Evolutionary conservation across 495 filamentous ascomycete genomes (phyloP).

Genomic region (Staphylotrichum longicolle): DNA sequence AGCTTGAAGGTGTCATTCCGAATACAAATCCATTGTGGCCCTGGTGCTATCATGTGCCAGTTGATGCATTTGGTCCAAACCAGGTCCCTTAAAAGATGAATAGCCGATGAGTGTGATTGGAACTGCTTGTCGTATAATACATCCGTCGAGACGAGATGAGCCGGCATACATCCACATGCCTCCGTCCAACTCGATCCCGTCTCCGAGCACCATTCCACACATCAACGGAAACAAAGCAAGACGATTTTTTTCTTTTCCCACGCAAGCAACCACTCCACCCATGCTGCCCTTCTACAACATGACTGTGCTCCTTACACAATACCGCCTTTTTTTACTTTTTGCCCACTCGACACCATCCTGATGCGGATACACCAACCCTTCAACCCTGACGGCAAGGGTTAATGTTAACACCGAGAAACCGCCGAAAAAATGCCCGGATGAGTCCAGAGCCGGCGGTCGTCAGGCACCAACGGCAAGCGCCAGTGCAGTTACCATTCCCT

Average conservation of each 20-base stretch:
- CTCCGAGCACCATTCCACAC: background rate
- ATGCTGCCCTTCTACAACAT: conserved; percentile 10
- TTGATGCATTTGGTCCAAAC: too few species aligned
- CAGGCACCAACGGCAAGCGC: background rate
- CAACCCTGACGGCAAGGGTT: too few species aligned
- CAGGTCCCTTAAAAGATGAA: too few species aligned
- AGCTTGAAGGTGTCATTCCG: too few species aligned
- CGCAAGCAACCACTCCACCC: conserved; percentile 1
- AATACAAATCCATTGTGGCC: too few species aligned
- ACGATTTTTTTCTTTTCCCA: background rate
- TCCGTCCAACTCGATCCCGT: too few species aligned
- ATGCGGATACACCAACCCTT: background rate
- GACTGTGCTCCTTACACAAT: conserved; percentile 4
- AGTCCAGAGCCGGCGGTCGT: background rate
- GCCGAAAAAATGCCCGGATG: background rate
- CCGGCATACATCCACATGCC: too few species aligned
- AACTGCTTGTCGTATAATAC: too few species aligned
- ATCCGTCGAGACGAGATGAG: too few species aligned
- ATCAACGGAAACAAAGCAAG: background rate
- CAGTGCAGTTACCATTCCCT: background rate
- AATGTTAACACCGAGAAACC: background rate
- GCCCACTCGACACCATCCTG: background rate
- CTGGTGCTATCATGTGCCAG: too few species aligned
- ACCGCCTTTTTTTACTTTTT: conserved; percentile 6
- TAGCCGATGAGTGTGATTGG: too few species aligned